These are phyloP conservation scores for Phaffia rhodozyma DNA, from an alignment of 1,284 basidiomycete genomes.

Conservation along the genomic window DNA sequence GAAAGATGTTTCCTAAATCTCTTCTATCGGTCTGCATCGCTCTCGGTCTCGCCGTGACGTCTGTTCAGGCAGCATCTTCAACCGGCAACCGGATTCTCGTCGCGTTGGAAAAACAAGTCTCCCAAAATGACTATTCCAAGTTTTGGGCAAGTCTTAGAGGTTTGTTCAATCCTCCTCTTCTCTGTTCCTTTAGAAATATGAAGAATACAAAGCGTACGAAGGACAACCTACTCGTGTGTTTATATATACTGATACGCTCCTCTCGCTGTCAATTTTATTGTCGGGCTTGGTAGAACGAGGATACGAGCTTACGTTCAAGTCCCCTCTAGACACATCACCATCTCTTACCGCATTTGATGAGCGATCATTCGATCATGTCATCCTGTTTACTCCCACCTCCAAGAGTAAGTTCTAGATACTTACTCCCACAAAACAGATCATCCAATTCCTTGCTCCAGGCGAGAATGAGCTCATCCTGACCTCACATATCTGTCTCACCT, in stretches of 20 bases:
- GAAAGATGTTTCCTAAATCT: too few species aligned
- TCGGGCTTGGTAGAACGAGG: conserved; percentile 47
- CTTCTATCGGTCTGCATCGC: background rate
- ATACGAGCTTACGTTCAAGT: conserved; percentile 69
- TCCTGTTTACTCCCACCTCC: conserved; percentile 66
- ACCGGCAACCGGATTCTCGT: conserved; percentile 72
- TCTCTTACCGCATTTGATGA: conserved; percentile 56
- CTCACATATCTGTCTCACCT: conserved; percentile 13
- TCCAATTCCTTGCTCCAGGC: conserved; percentile 3
- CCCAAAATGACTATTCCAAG: conserved; percentile 55
- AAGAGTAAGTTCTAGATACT: conserved; percentile 48
- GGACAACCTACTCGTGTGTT: background rate
- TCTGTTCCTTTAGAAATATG: background rate
- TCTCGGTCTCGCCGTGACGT: background rate
- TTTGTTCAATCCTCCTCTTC: conserved; percentile 33
- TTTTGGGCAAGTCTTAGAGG: conserved; percentile 70
- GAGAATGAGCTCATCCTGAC: background rate
- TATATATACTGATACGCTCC: background rate
- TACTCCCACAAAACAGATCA: background rate
- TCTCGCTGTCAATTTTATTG: background rate
- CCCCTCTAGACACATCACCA: conserved; percentile 57
- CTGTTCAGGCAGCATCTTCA: conserved; percentile 6
- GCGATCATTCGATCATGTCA: conserved; percentile 65
- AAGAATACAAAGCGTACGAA: background rate
- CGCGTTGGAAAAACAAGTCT: conserved; percentile 57